A percentile compares a stretch with the other conserved stretches of the same genome.
Evolutionary conservation across 768 basidiomycete species (phyloP).

Genomic region (Boletellus sp.): DNA sequence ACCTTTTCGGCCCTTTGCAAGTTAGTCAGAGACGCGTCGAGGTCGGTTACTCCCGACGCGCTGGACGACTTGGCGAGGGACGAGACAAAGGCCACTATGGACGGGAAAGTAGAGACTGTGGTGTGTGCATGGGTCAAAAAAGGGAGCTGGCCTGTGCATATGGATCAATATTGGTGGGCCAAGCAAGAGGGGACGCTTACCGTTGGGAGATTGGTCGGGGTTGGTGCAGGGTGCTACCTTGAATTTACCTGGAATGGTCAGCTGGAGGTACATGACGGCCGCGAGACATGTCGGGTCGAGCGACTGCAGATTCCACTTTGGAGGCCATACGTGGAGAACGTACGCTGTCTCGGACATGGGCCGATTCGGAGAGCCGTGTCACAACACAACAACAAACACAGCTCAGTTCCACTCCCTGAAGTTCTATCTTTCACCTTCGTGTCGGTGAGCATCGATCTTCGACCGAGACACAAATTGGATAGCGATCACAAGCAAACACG

Average conservation of each 20-base stretch:
- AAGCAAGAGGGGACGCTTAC: conserved; percentile 37
- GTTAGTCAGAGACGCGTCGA: conserved; percentile 46
- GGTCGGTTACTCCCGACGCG: conserved; percentile 34
- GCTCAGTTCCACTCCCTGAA: neutral
- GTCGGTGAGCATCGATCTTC: too few species aligned
- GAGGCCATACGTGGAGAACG: conserved; percentile 66
- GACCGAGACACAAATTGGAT: too few species aligned
- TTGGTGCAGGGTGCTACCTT: conserved; percentile 56
- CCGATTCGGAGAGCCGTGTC: neutral
- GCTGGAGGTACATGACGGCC: conserved; percentile 64
- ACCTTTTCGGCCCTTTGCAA: conserved; percentile 49
- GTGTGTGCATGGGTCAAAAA: conserved; percentile 60
- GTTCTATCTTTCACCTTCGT: neutral
- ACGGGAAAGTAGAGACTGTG: conserved; percentile 46
- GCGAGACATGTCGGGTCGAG: conserved; percentile 64
- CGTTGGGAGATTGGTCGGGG: conserved; percentile 70
- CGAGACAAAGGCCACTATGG: conserved; percentile 65
- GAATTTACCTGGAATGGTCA: conserved; percentile 67
- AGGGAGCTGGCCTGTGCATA: conserved; percentile 60
- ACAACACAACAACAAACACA: conserved; percentile 14
- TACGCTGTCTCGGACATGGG: conserved; percentile 22
- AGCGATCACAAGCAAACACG: too few species aligned
- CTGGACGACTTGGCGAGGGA: conserved; percentile 38
- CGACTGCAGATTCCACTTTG: conserved; percentile 60
- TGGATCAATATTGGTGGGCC: conserved; percentile 1